Percentiles rank a stretch among this genome's conserved stretches.
These are phyloP conservation scores for Neurospora sp. DNA, from an alignment of 495 filamentous ascomycete genomes.

Conservation along the genomic window DNA sequence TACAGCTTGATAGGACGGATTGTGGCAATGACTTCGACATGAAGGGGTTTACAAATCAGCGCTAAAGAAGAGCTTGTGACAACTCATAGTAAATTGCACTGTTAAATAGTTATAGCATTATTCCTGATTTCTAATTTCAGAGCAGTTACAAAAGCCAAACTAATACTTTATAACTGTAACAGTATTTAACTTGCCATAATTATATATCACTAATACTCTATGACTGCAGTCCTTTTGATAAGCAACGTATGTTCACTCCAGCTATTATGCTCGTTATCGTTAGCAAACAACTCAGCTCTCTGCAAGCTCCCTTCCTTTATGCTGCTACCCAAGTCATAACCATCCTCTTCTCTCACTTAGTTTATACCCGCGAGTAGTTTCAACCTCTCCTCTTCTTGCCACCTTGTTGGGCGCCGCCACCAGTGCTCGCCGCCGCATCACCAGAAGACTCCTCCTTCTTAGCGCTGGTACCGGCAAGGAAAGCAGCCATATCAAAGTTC, in stretches of 20 bases:
- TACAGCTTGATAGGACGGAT: background rate
- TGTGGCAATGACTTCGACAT: background rate
- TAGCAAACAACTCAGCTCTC: background rate
- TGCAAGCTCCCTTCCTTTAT: background rate
- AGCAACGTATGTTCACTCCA: background rate
- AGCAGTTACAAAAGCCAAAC: too few species aligned
- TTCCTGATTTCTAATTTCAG: too few species aligned
- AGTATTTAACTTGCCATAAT: too few species aligned
- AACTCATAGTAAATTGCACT: background rate
- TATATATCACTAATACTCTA: fast-evolving
- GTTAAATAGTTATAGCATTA: too few species aligned
- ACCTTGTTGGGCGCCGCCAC: background rate
- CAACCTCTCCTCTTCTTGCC: background rate
- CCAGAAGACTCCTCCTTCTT: conserved; percentile 15
- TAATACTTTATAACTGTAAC: too few species aligned
- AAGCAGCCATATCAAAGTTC: conserved; percentile 76
- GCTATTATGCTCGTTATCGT: background rate
- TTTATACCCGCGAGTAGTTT: background rate
- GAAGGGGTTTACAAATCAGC: too few species aligned
- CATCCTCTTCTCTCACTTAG: background rate
- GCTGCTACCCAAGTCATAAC: background rate
- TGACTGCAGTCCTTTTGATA: background rate
- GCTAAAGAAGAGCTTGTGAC: background rate
- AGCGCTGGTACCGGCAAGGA: conserved; percentile 51
- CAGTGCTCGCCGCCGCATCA: conserved; percentile 6